Evolutionary conservation across 352 stramenopile species (phyloP).

Genomic region (Phytophthora quininea): DNA sequence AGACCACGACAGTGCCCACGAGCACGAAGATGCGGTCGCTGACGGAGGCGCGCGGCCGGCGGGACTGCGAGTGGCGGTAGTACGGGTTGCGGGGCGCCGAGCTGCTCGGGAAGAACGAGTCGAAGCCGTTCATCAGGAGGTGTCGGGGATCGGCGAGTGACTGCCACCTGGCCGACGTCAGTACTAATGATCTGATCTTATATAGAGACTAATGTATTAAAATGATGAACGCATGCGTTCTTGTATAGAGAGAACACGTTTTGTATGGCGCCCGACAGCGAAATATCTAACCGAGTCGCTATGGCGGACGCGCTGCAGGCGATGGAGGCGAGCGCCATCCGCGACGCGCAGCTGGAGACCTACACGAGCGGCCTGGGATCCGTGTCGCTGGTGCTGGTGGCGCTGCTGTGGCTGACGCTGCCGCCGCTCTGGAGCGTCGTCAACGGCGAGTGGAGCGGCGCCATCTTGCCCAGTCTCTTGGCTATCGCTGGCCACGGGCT

Average conservation of each 20-base stretch:
- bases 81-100: constrained; percentile 75
- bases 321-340: constrained; percentile 71
- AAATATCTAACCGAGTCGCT: constrained; percentile 20
- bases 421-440: constrained; percentile 73
- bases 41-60: constrained; percentile 32
- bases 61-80: constrained; percentile 72
- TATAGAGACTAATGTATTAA: not conserved
- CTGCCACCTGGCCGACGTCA: not conserved
- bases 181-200: not conserved
- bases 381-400: constrained; percentile 39
- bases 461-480: constrained; percentile 57
- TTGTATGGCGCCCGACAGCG: constrained; percentile 9
- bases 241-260: not conserved
- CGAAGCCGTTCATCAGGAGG: constrained; percentile 59
- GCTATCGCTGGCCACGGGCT: constrained; percentile 61
- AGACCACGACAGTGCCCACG: constrained; percentile 67
- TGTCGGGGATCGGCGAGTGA: not conserved
- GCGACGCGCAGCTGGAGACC: constrained; percentile 61
- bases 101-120: constrained; percentile 72
- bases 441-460: constrained; percentile 74
- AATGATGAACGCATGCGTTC: not conserved
- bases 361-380: constrained; percentile 70
- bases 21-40: constrained; percentile 69
- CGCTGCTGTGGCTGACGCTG: constrained; percentile 55
- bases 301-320: constrained; percentile 43